Evolutionary conservation across 768 basidiomycete genomes (phyloP).

Genomic region (Trametes sanguinea): DNA sequence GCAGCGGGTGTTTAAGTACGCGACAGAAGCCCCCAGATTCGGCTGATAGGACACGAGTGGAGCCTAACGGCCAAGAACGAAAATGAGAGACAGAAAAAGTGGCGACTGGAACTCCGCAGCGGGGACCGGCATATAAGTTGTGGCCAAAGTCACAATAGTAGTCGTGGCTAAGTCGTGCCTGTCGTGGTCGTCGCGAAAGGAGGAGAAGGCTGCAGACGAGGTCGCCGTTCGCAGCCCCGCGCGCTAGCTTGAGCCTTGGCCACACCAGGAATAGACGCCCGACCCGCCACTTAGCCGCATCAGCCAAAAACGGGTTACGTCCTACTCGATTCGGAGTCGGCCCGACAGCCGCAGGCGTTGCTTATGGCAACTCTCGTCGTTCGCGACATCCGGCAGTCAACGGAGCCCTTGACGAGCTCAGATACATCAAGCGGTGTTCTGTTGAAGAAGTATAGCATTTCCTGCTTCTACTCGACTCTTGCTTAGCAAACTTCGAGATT

Average conservation of each 20-base stretch:
- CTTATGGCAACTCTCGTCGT: constrained; percentile 11
- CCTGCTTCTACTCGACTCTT: too few species aligned
- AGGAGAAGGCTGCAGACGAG: not conserved
- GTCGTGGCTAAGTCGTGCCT: not conserved
- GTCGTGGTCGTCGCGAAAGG: not conserved
- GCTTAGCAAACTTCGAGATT: too few species aligned
- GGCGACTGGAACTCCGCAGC: not conserved
- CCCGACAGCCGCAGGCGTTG: not conserved
- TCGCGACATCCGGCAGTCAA: not conserved
- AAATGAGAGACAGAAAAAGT: not conserved
- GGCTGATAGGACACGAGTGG: constrained; percentile 14
- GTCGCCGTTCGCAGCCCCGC: too few species aligned
- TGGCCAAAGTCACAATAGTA: not conserved
- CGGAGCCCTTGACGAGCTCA: too few species aligned
- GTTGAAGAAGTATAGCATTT: too few species aligned
- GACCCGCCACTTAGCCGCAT: too few species aligned
- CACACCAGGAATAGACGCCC: too few species aligned
- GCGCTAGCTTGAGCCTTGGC: too few species aligned
- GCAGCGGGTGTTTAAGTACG: not conserved
- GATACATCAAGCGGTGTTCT: too few species aligned
- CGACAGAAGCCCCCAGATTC: constrained; percentile 8
- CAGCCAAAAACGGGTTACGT: too few species aligned
- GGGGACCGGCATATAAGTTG: not conserved
- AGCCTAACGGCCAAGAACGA: constrained; percentile 3
- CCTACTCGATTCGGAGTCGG: not conserved